Percentiles rank a stretch among this genome's conserved stretches.
These are phyloP conservation scores for Kodamaea kaohsiungensis DNA, from an alignment of 805 yeast species.

Conservation along the genomic window DNA sequence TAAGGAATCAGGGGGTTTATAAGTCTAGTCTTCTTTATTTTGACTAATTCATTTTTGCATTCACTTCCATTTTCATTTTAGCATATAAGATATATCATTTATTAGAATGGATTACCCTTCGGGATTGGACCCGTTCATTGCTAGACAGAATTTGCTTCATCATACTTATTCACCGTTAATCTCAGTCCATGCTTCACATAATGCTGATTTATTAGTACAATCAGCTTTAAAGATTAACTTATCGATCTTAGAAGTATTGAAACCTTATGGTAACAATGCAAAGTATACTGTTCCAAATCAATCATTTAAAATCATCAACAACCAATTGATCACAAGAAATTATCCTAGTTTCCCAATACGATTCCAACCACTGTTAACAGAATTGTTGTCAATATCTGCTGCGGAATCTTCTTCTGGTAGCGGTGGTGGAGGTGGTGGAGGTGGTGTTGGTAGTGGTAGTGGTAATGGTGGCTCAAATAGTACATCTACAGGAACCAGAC, in stretches of 20 bases:
- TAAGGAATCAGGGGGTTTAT: too few relatives aligned
- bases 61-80: not conserved
- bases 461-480: too few relatives aligned
- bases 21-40: not conserved
- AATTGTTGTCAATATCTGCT: slow-evolving; percentile 32
- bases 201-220: slow-evolving; percentile 47
- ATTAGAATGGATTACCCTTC: slow-evolving; percentile 25
- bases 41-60: not conserved
- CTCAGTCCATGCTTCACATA: slow-evolving; percentile 48
- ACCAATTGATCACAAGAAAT: slow-evolving; percentile 49
- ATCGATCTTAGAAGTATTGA: slow-evolving; percentile 49
- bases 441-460: too few relatives aligned
- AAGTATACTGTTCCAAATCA: slow-evolving; percentile 42
- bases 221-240: slow-evolving; percentile 35
- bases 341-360: slow-evolving; percentile 59
- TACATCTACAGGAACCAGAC: slow-evolving; percentile 1
- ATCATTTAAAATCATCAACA: slow-evolving; percentile 50
- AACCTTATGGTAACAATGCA: slow-evolving; percentile 58
- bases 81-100: not conserved
- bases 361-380: slow-evolving; percentile 48
- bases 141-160: slow-evolving; percentile 43
- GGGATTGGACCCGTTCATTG: slow-evolving; percentile 40
- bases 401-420: slow-evolving; percentile 1
- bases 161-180: slow-evolving; percentile 55
- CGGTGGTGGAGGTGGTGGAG: too few relatives aligned